Evolutionary conservation across 2,329 filamentous ascomycete genomes (phyloP).

Genomic region (Fusarium succisae): DNA sequence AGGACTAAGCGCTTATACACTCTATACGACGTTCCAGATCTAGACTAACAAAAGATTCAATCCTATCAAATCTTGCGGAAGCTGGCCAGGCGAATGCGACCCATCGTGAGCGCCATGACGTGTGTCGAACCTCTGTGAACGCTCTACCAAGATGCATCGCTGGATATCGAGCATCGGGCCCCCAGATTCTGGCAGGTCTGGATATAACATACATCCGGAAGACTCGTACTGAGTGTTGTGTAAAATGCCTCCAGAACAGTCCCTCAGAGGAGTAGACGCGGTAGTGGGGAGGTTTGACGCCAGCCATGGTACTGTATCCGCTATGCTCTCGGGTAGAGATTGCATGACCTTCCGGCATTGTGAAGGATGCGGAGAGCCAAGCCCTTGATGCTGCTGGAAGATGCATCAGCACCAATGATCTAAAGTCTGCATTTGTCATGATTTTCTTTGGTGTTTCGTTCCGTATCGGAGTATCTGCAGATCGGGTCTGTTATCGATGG

Average conservation of each 20-base stretch:
- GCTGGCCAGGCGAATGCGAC: too few relatives aligned
- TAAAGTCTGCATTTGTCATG: background rate
- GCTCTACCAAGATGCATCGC: background rate
- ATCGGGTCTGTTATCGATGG: background rate
- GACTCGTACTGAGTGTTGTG: background rate
- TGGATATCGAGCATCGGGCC: background rate
- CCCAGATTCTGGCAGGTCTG: background rate
- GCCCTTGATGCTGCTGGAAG: background rate
- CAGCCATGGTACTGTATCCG: background rate
- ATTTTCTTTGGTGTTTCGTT: background rate
- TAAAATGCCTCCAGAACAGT: rapidly evolving
- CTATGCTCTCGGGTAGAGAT: background rate
- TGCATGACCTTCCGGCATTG: background rate
- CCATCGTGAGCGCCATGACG: rapidly evolving
- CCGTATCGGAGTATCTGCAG: background rate
- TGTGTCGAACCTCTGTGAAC: background rate
- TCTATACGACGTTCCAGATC: background rate
- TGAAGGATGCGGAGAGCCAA: background rate
- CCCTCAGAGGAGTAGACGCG: rapidly evolving
- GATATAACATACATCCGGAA: background rate
- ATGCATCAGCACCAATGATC: background rate
- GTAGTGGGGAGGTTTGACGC: background rate
- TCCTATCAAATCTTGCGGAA: too few relatives aligned
- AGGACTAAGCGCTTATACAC: background rate
- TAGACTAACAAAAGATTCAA: background rate